Percentiles rank a stretch among this genome's conserved stretches.
Conservation (phyloP, 345 rosid species). For the Excoecaria cochinchinensis region DNA sequence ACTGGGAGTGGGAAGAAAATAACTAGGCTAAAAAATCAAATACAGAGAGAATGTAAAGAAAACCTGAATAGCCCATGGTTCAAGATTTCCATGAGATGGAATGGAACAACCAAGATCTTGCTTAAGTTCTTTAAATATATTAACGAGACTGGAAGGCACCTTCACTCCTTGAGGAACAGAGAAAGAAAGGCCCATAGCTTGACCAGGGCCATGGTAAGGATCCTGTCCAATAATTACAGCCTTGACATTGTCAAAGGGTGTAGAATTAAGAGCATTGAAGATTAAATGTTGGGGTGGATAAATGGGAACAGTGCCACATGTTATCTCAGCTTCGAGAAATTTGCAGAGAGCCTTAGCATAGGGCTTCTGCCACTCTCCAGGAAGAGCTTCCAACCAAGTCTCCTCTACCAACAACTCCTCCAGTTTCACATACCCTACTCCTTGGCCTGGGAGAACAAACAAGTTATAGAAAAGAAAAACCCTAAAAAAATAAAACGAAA, state of each 20-base stretch:
- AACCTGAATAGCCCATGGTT: slow-evolving; percentile 90
- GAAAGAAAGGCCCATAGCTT: slow-evolving; percentile 97
- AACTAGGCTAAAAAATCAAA: not conserved
- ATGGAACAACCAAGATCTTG: slow-evolving; percentile 83
- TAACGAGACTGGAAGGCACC: slow-evolving; percentile 78
- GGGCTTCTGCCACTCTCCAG: slow-evolving; percentile 64
- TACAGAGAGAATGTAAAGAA: not conserved
- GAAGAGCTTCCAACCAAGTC: slow-evolving; percentile 71
- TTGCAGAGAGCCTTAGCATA: slow-evolving; percentile 57
- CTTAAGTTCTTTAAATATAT: slow-evolving; percentile 86
- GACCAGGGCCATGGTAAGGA: slow-evolving; percentile 96
- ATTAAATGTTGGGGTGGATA: slow-evolving; percentile 80
- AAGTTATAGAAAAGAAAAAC: not conserved
- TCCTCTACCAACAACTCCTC: slow-evolving; percentile 83
- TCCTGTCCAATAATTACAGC: slow-evolving; percentile 94
- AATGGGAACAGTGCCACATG: slow-evolving; percentile 29
- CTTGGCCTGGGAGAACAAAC: slow-evolving; percentile 29
- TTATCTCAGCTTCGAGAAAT: slow-evolving; percentile 59
- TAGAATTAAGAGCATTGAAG: slow-evolving; percentile 80
- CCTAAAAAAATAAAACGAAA: not conserved
- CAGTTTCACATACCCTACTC: slow-evolving; percentile 51
- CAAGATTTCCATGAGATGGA: slow-evolving; percentile 85
- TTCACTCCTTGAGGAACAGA: slow-evolving; percentile 83
- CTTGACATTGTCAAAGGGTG: slow-evolving; percentile 72
- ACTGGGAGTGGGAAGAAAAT: not conserved